Conservation (phyloP, 139 green algal species). For the Auxenochlorella protothecoides region DNA sequence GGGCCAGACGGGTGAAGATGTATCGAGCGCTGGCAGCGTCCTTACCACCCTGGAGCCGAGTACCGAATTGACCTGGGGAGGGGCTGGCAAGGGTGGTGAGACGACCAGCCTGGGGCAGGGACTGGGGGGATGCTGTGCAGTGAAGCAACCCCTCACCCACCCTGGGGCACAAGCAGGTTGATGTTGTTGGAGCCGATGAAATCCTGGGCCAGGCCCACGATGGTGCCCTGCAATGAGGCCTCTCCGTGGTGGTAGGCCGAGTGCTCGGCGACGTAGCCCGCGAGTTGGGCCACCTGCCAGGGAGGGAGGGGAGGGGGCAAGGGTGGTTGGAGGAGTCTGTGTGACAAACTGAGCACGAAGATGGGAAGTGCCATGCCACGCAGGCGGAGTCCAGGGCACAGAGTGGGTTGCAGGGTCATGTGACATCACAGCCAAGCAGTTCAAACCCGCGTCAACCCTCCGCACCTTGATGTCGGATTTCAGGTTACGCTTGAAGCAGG, state of each 20-base stretch:
- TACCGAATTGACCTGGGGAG: constrained; percentile 76
- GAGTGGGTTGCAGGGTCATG: no score
- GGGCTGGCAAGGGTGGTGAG: constrained; percentile 8
- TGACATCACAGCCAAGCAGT: no score
- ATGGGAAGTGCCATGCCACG: no score
- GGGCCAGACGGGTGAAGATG: constrained; percentile 90
- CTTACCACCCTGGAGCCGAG: constrained; percentile 88
- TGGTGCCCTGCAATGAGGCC: constrained; percentile 68
- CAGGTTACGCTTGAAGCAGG: constrained; percentile 96
- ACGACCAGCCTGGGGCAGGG: background rate
- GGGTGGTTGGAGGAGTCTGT: background rate
- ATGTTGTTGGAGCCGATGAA: constrained; percentile 98
- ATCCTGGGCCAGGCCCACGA: constrained; percentile 85
- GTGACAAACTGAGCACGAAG: no score
- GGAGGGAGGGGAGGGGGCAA: background rate
- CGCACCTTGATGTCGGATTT: constrained; percentile 84
- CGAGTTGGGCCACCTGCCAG: constrained; percentile 84
- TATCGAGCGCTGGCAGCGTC: constrained; percentile 89
- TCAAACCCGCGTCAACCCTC: background rate
- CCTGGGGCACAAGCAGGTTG: constrained; percentile 80
- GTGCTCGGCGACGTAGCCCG: constrained; percentile 93
- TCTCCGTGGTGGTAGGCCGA: constrained; percentile 99
- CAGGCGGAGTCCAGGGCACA: no score
- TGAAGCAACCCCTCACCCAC: constrained; percentile 8
- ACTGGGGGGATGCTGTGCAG: background rate